These are phyloP conservation scores for Clonostachys byssicola DNA, from an alignment of 2,329 filamentous ascomycete species.

Conservation along the genomic window DNA sequence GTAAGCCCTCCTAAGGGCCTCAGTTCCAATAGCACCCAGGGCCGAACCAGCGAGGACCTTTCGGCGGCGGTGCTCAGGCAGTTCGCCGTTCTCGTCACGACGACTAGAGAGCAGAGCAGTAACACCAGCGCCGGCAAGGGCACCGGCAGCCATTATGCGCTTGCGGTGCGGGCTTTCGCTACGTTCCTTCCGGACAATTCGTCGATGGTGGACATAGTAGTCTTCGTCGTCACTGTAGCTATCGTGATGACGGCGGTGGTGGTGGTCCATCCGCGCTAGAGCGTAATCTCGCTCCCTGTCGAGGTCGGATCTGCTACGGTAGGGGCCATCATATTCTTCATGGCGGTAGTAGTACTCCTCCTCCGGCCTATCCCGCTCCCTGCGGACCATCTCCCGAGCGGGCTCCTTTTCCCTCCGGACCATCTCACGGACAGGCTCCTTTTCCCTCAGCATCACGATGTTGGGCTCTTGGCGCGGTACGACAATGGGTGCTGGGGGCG, in stretches of 20 bases:
- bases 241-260: constrained; percentile 33
- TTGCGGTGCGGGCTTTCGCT: constrained; percentile 50
- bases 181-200: constrained; percentile 43
- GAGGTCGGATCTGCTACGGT: constrained; percentile 21
- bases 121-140: constrained; percentile 57
- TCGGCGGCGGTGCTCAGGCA: constrained; percentile 46
- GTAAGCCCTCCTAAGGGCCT: constrained; percentile 54
- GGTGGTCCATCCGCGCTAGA: constrained; percentile 29
- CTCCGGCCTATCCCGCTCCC: constrained; percentile 27
- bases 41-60: constrained; percentile 59
- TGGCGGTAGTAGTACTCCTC: constrained; percentile 50
- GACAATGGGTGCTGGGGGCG: constrained; percentile 45
- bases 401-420: constrained; percentile 30
- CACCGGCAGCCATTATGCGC: constrained; percentile 60
- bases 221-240: constrained; percentile 43
- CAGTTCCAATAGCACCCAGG: constrained; percentile 58
- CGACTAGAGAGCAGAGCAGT: constrained; percentile 55
- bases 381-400: constrained; percentile 22
- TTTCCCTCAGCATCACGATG: constrained; percentile 36
- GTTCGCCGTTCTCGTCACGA: constrained; percentile 43
- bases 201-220: constrained; percentile 35
- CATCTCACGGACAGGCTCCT: constrained; percentile 32
- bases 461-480: constrained; percentile 39
- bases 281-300: constrained; percentile 23
- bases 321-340: constrained; percentile 36